phyloP scores from a whole-genome alignment of 352 stramenopile species.

The Globisporangium spiculum region DNA sequence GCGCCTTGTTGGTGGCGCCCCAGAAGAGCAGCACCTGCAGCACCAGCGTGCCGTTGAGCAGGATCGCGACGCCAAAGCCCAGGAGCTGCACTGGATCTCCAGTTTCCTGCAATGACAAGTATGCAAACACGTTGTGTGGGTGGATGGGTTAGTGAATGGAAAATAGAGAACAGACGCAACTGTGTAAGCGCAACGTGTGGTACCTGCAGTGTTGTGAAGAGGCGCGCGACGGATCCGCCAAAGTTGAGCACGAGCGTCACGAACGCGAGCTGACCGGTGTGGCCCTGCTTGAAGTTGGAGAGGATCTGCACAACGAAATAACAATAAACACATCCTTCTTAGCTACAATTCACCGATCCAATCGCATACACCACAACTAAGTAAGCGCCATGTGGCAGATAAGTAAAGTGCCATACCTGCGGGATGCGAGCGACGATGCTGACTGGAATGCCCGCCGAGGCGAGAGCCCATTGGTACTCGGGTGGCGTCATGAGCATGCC shows the following conservation, averaged over 20 bases:
- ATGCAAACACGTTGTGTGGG: neutral
- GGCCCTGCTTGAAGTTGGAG: slow-evolving; percentile 87
- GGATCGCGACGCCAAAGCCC: slow-evolving; percentile 65
- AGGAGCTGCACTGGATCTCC: slow-evolving; percentile 69
- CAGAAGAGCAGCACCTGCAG: slow-evolving; percentile 82
- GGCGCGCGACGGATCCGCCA: slow-evolving; percentile 67
- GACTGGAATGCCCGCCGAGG: slow-evolving; percentile 69
- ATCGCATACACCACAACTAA: neutral
- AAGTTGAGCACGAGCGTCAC: slow-evolving; percentile 86
- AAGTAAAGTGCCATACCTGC: slow-evolving; percentile 37
- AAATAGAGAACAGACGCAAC: neutral
- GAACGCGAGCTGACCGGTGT: slow-evolving; percentile 87
- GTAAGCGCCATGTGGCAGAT: slow-evolving; percentile 2
- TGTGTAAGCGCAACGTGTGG: neutral
- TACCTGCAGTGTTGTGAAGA: slow-evolving; percentile 87
- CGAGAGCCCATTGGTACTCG: slow-evolving; percentile 74
- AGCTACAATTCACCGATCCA: neutral
- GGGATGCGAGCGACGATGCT: slow-evolving; percentile 79
- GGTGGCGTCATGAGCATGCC: slow-evolving; percentile 65
- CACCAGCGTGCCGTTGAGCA: slow-evolving; percentile 78
- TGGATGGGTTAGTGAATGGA: neutral
- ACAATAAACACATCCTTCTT: slow-evolving; percentile 10
- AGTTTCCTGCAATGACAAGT: slow-evolving; percentile 43
- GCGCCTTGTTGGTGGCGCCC: slow-evolving; percentile 72
- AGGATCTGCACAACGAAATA: slow-evolving; percentile 39